phyloP scores from a whole-genome alignment of 2,329 filamentous ascomycete genomes.

The Talaromyces sp. region DNA sequence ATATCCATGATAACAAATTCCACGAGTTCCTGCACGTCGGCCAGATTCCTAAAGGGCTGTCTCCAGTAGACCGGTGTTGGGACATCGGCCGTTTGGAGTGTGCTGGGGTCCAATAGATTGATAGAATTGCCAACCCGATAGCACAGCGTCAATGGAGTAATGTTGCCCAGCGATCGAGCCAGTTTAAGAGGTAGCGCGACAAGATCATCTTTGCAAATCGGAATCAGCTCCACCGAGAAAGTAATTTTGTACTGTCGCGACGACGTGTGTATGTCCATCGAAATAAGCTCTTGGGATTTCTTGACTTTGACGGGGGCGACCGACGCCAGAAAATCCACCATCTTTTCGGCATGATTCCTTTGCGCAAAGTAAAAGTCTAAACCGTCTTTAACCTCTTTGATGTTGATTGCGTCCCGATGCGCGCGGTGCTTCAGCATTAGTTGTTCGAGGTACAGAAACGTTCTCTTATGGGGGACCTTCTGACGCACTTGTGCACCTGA shows the following conservation, averaged over 20 bases:
- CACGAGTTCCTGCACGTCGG: conserved; percentile 76
- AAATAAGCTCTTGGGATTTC: conserved; percentile 89
- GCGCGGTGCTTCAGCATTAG: conserved; percentile 91
- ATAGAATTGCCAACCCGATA: conserved; percentile 83
- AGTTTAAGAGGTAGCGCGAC: conserved; percentile 88
- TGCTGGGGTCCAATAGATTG: conserved; percentile 84
- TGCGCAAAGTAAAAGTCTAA: conserved; percentile 93
- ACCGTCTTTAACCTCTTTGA: conserved; percentile 93
- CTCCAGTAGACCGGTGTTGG: conserved; percentile 84
- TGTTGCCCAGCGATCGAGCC: conserved; percentile 82
- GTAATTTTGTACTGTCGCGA: conserved; percentile 93
- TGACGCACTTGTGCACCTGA: conserved; percentile 81
- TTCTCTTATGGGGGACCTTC: conserved; percentile 93
- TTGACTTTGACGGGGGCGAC: conserved; percentile 74
- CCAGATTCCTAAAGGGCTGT: conserved; percentile 74
- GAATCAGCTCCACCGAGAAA: conserved; percentile 81
- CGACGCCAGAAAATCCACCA: conserved; percentile 83
- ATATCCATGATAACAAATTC: conserved; percentile 97
- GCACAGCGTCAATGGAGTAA: conserved; percentile 79
- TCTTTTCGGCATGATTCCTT: conserved; percentile 85
- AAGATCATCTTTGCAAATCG: conserved; percentile 95
- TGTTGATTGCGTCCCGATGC: conserved; percentile 91
- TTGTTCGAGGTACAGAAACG: conserved; percentile 80
- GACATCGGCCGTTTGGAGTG: conserved; percentile 85
- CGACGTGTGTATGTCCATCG: conserved; percentile 84